These are phyloP conservation scores for Clarireedia hainanense DNA, from an alignment of 2,329 filamentous ascomycete genomes.

Conservation along the genomic window DNA sequence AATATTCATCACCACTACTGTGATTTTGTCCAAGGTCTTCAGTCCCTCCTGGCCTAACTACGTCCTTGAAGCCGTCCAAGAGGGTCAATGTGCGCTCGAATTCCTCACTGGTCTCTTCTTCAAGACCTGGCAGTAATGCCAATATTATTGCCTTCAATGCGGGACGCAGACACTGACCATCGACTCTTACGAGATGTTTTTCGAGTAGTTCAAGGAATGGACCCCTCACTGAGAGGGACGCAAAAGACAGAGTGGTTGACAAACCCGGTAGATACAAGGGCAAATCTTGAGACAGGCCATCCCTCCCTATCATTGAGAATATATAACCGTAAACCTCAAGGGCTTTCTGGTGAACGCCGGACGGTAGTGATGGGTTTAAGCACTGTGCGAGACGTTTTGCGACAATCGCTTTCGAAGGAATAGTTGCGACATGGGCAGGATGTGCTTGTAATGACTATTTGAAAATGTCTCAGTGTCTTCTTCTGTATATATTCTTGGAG, in stretches of 20 bases:
- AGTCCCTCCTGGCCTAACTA: constrained; percentile 48
- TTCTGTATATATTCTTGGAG: constrained; percentile 7
- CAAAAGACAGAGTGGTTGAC: constrained; percentile 84
- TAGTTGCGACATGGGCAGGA: constrained; percentile 58
- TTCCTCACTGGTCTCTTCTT: constrained; percentile 95
- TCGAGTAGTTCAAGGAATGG: constrained; percentile 81
- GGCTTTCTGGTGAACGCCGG: constrained; percentile 94
- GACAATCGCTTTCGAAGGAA: constrained; percentile 76
- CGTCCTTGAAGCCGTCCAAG: constrained; percentile 67
- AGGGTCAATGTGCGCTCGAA: constrained; percentile 82
- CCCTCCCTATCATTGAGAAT: constrained; percentile 76
- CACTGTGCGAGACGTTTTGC: constrained; percentile 93
- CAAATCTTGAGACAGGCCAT: constrained; percentile 74
- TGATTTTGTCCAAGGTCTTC: constrained; percentile 44
- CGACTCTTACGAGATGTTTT: constrained; percentile 65
- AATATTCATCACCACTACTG: constrained; percentile 70
- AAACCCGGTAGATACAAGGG: constrained; percentile 85
- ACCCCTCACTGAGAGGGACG: constrained; percentile 82
- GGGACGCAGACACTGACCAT: constrained; percentile 66
- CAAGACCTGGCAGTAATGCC: constrained; percentile 80
- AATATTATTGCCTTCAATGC: constrained; percentile 86
- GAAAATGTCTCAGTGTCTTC: constrained; percentile 22
- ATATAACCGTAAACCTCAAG: constrained; percentile 89
- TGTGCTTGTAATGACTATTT: constrained; percentile 78
- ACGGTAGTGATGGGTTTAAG: constrained; percentile 84